phyloP scores from a whole-genome alignment of 2,329 filamentous ascomycete species.

The Mariannaea elegans region DNA sequence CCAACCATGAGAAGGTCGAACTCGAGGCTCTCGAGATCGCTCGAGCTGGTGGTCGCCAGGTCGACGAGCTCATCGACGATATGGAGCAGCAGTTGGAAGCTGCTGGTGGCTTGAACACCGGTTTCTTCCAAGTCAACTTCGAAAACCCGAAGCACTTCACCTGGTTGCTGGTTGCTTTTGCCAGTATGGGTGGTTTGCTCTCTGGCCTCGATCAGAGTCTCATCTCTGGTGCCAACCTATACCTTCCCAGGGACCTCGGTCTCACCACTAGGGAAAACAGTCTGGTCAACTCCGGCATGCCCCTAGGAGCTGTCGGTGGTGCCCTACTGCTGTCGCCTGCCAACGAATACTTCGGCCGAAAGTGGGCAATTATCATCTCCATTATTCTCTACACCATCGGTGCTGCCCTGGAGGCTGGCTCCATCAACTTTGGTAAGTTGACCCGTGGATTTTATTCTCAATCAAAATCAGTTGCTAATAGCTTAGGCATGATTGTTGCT shows the following conservation, averaged over 20 bases:
- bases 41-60: conserved; percentile 44
- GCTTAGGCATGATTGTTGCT: conserved; percentile 69
- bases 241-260: conserved; percentile 66
- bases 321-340: conserved; percentile 71
- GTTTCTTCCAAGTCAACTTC: conserved; percentile 65
- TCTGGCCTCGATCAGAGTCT: conserved; percentile 78
- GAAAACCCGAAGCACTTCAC: conserved; percentile 70
- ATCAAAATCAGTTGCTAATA: neutral
- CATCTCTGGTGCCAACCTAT: conserved; percentile 76
- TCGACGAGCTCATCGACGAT: conserved; percentile 51
- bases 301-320: conserved; percentile 75
- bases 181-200: conserved; percentile 78
- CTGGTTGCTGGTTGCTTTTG: conserved; percentile 73
- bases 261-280: conserved; percentile 67
- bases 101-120: conserved; percentile 43
- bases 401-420: conserved; percentile 72
- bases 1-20: conserved; percentile 40
- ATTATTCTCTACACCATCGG: conserved; percentile 76
- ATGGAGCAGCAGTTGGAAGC: conserved; percentile 53
- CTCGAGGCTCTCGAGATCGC: conserved; percentile 50
- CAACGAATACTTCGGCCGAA: conserved; percentile 74
- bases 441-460: no score
- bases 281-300: conserved; percentile 76
- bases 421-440: conserved; percentile 66
- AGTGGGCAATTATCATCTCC: conserved; percentile 74